Percentiles rank a stretch among this genome's conserved stretches.
Evolutionary conservation across 2,329 filamentous ascomycete species (phyloP).

Genomic region (Cytospora paraplurivora): DNA sequence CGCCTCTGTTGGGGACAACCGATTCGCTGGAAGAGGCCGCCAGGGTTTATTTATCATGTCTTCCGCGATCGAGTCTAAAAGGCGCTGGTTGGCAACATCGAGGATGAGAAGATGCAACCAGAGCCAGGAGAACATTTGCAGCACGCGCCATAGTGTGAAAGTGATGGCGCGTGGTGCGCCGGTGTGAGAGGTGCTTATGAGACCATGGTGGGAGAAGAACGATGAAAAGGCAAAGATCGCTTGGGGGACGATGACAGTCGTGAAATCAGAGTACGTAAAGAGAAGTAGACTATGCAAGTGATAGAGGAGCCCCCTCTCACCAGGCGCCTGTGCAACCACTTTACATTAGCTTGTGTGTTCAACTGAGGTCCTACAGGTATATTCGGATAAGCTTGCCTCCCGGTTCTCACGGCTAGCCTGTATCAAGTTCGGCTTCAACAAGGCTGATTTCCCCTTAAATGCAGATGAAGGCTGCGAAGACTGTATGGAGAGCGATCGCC

Average conservation of each 20-base stretch:
- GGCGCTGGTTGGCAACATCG: conserved; percentile 15
- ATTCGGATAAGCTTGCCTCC: too few species aligned
- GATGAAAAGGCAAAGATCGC: neutral
- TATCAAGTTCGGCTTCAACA: too few species aligned
- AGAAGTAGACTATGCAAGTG: neutral
- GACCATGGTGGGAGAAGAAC: neutral
- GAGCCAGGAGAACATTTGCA: neutral
- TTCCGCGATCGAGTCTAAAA: conserved; percentile 1
- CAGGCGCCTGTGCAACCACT: neutral
- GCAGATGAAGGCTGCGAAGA: too few species aligned
- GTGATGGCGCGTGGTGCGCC: neutral
- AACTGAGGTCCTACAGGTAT: neutral
- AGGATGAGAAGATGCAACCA: conserved; percentile 2
- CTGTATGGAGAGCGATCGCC: too few species aligned
- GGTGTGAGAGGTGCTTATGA: neutral
- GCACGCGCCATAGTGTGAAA: neutral
- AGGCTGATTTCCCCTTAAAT: too few species aligned
- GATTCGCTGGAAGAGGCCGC: conserved; percentile 16
- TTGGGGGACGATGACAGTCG: conserved; percentile 4
- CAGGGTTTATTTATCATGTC: conserved; percentile 22
- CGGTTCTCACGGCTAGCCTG: too few species aligned
- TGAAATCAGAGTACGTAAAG: conserved; percentile 7
- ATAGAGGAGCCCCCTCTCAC: neutral
- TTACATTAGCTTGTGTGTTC: neutral
- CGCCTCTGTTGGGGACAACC: neutral